These are phyloP conservation scores for Closterium sp. DNA, from an alignment of 139 green algal species.

Conservation along the genomic window DNA sequence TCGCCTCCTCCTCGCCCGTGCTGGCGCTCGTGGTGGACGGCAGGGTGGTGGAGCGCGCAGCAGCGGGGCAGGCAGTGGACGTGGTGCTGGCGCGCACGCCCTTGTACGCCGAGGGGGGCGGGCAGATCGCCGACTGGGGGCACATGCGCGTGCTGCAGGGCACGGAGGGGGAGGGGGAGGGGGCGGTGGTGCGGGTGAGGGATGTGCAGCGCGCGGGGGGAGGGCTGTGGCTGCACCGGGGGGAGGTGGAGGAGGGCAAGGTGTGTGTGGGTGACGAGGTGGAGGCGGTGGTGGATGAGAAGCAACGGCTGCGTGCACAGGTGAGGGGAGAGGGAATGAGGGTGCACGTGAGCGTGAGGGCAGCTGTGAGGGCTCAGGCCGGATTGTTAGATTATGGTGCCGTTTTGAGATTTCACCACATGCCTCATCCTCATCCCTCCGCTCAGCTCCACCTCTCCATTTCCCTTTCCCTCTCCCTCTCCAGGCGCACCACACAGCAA, in stretches of 20 bases:
- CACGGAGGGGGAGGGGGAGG: neutral
- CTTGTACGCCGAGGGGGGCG: conserved; percentile 88
- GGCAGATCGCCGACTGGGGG: conserved; percentile 63
- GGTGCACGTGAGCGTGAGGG: neutral
- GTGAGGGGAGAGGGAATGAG: neutral
- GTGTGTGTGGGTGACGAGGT: conserved; percentile 39
- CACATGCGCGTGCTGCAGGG: conserved; percentile 45
- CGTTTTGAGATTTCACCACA: too few relatives aligned
- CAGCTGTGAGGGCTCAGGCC: neutral
- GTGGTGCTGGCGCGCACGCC: conserved; percentile 78
- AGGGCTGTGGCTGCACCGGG: conserved; percentile 78
- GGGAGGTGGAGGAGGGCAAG: conserved; percentile 46
- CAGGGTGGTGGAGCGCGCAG: conserved; percentile 47
- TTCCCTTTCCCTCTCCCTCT: neutral
- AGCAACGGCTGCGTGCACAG: conserved; percentile 34
- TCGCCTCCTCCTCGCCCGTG: conserved; percentile 47
- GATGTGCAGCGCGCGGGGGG: conserved; percentile 75
- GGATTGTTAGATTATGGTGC: too few relatives aligned
- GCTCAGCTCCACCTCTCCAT: neutral
- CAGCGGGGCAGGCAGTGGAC: conserved; percentile 51
- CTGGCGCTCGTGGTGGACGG: conserved; percentile 66
- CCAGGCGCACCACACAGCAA: conserved; percentile 83
- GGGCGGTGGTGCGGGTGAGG: conserved; percentile 29
- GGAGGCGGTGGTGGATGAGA: conserved; percentile 63
- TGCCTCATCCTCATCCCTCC: too few relatives aligned